Conservation (phyloP, 2,329 filamentous ascomycete species). For the Grosmannia serpens region DNA sequence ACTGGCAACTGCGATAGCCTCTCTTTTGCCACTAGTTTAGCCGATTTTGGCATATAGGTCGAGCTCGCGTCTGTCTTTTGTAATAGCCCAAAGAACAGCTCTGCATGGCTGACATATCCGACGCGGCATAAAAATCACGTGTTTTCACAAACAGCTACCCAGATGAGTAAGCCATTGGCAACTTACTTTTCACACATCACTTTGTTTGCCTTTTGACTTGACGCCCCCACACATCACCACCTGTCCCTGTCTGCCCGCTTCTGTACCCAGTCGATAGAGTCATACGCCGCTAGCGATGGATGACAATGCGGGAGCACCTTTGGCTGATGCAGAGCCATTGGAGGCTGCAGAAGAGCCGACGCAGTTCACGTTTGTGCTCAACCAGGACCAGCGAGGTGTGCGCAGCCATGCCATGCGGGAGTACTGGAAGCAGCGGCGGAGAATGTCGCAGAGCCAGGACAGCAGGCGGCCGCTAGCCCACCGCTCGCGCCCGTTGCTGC, state of each 20-base stretch:
- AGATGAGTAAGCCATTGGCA: too few relatives aligned
- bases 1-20: too few relatives aligned
- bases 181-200: too few relatives aligned
- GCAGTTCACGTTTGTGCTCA: constrained; percentile 1
- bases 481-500: not conserved
- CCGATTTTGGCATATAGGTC: too few relatives aligned
- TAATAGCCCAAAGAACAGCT: too few relatives aligned
- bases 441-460: not conserved
- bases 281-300: not conserved
- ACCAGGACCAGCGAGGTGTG: constrained; percentile 4
- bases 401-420: constrained; percentile 26
- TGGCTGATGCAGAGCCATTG: not conserved
- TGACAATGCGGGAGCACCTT: not conserved
- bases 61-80: too few relatives aligned
- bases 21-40: too few relatives aligned
- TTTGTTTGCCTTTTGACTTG: too few relatives aligned
- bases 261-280: not conserved
- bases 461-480: not conserved
- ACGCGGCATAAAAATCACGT: too few relatives aligned
- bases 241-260: not conserved
- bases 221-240: too few relatives aligned
- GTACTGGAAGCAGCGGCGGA: constrained; percentile 22
- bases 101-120: too few relatives aligned
- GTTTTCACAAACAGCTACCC: too few relatives aligned
- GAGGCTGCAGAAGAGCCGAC: not conserved